Evolutionary conservation across 106 monocot species (phyloP).

Genomic region (Gastrodia elata): DNA sequence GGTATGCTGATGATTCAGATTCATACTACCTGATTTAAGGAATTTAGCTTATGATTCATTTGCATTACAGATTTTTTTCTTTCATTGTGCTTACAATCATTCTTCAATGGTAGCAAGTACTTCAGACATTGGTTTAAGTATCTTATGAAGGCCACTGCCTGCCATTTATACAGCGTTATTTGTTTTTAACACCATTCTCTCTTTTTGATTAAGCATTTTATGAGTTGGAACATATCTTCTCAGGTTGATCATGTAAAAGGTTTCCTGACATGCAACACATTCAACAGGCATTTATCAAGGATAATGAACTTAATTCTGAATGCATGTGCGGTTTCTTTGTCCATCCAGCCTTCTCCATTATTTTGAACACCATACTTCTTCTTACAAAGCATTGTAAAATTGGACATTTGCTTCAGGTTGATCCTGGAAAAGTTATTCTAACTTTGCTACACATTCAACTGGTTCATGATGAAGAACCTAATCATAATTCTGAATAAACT

Average conservation of each 20-base stretch:
- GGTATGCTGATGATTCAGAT: background rate
- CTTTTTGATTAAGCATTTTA: background rate
- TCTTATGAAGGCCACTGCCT: background rate
- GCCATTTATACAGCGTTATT: background rate
- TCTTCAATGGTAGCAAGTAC: background rate
- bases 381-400: too few species aligned
- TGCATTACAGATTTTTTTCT: background rate
- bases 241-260: background rate
- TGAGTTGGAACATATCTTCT: background rate
- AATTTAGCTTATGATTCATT: background rate
- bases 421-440: background rate
- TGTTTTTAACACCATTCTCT: background rate
- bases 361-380: too few species aligned
- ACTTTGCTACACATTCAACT: background rate
- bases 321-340: too few species aligned
- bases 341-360: too few species aligned
- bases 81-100: background rate
- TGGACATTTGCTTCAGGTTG: too few species aligned
- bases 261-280: background rate
- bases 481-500: background rate
- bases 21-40: background rate
- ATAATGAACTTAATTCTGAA: background rate
- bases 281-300: background rate
- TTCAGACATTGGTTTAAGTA: background rate
- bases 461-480: too few species aligned